Evolutionary conservation across 2,329 filamentous ascomycete genomes (phyloP), one percentile per base, ranked within the genome.

Genomic region (Calycina marina): DNA sequence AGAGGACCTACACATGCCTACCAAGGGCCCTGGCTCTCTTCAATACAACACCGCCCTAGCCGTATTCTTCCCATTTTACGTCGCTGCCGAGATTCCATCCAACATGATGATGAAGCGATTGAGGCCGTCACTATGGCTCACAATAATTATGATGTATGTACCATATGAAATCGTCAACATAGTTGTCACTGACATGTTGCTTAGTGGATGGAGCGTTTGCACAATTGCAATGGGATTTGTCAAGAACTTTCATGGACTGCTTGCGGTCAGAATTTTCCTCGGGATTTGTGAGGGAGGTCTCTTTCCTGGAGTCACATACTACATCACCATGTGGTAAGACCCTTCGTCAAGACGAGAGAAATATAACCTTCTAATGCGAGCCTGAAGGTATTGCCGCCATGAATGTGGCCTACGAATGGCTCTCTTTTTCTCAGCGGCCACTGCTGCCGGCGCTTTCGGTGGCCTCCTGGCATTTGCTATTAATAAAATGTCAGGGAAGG

Each of bases 261-360:
- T 78, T 29, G 59, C 67, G 0, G 72, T 69, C 2, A 62, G 70
- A 13, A 77, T 77, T 56, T 75, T 78, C 46, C 60, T 79, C 2
- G 75, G 74, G 8, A 37, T 69, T 10, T 48, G 55, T 4, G 57
- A 61, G 40, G 56, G 35, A 18, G 39, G 38, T 31, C 27, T 40
- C 4, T 40, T 37, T 17, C 38, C 38, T 14, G 38, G 34, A 4
- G 35, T 32, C 6, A 29, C 31, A 10, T 37, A 37, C 25, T 32
- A 34, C 26, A 30, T 40, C 3, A 39, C 36, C 1, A 34, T 35
- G 30, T 39, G 36, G 39, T n/a, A n/a, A n/a, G n/a, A n/a, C n/a
- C n/a, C n/a, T n/a, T n/a, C n/a, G n/a, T n/a, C n/a, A n/a, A n/a
- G n/a, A n/a, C n/a, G n/a, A n/a, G n/a, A n/a, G n/a, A n/a, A n/a